A percentile compares a stretch with the other conserved stretches of the same genome.
Evolutionary conservation across 2,329 filamentous ascomycete species (phyloP).

Genomic region (Sporothrix luriei): DNA sequence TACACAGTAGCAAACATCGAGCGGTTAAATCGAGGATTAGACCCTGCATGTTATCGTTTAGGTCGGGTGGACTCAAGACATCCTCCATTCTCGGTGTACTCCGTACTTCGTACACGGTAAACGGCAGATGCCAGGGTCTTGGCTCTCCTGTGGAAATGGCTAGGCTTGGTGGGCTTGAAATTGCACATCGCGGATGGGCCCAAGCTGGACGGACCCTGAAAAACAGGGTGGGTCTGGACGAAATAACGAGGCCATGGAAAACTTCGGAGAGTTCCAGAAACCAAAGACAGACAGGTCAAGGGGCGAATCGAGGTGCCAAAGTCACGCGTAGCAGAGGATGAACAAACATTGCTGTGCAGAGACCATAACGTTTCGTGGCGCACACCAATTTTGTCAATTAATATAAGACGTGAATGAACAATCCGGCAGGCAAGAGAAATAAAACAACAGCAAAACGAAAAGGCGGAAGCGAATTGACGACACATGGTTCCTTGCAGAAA

Average conservation of each 20-base stretch:
- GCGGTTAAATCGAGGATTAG: constrained; percentile 1
- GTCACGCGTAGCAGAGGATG: no score
- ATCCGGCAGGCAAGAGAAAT: constrained; percentile 10
- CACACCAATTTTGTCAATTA: neutral
- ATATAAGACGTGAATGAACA: neutral
- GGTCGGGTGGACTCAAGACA: no score
- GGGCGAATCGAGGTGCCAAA: neutral
- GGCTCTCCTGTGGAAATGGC: neutral
- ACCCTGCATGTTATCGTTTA: constrained; percentile 12
- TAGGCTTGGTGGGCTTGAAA: neutral
- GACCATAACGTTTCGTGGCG: constrained; percentile 2
- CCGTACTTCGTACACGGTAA: neutral
- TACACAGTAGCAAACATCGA: constrained; percentile 17
- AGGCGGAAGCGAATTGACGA: neutral
- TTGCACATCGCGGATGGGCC: neutral
- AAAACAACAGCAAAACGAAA: neutral
- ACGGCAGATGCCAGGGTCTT: neutral
- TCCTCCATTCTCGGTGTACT: no score
- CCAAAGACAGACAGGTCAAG: neutral
- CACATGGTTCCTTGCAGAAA: constrained; percentile 12
- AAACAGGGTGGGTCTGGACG: neutral
- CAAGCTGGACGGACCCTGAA: neutral
- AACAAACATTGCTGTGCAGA: neutral
- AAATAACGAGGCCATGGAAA: neutral
- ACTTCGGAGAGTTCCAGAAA: neutral